Evolutionary conservation across 371 early-diverging fungal species (phyloP).

Genomic region (Syncephalastrum racemosum): DNA sequence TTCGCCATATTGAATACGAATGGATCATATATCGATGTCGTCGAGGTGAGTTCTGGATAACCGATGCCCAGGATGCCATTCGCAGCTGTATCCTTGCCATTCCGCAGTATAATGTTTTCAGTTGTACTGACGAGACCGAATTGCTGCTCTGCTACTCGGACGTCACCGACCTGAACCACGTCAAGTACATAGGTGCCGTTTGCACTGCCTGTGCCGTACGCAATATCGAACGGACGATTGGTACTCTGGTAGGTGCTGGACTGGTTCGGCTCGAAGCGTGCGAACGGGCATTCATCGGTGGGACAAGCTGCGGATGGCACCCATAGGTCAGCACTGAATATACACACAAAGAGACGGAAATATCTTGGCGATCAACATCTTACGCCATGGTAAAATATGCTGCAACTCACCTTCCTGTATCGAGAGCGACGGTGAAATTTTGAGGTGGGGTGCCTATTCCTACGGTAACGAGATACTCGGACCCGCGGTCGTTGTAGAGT

Average conservation of each 20-base stretch:
- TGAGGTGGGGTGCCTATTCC: constrained; percentile 34
- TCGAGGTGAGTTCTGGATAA: constrained; percentile 29
- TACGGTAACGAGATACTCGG: constrained; percentile 24
- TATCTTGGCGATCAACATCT: no score
- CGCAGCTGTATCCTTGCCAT: constrained; percentile 20
- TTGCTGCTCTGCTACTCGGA: constrained; percentile 48
- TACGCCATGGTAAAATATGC: no score
- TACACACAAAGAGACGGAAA: no score
- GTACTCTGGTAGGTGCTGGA: constrained; percentile 52
- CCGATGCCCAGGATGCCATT: constrained; percentile 30
- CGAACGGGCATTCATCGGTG: constrained; percentile 19
- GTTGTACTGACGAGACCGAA: constrained; percentile 53
- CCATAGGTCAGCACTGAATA: constrained; percentile 49
- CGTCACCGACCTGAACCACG: constrained; percentile 43
- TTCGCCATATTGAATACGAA: constrained; percentile 31
- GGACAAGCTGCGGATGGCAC: constrained; percentile 34
- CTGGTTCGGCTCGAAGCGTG: constrained; percentile 46
- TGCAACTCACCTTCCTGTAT: constrained; percentile 35
- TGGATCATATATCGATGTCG: constrained; percentile 19
- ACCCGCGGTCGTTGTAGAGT: constrained; percentile 29
- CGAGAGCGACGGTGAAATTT: constrained; percentile 30
- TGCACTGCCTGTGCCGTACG: constrained; percentile 62
- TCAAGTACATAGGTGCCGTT: constrained; percentile 58
- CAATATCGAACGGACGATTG: constrained; percentile 50
- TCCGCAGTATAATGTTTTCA: constrained; percentile 47